Percentiles rank a stretch among this genome's conserved stretches.
phyloP scores from a whole-genome alignment of 495 filamentous ascomycete genomes.

The Hypomontagnella submonticulosa region DNA sequence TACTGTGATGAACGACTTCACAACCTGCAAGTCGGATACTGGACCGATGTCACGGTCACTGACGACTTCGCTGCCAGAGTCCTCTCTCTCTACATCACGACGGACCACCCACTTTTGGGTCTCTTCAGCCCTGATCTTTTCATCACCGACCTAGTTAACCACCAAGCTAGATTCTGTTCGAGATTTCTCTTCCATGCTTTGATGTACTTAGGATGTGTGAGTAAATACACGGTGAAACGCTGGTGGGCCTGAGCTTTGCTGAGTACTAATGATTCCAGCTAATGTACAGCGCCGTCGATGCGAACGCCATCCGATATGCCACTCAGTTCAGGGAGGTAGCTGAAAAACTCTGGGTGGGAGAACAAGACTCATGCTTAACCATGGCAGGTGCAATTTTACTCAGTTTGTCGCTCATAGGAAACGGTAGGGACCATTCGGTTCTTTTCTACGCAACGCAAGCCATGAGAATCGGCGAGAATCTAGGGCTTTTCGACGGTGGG shows the following conservation, averaged over 20 bases:
- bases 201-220: constrained; percentile 43
- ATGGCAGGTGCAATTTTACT: constrained; percentile 40
- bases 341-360: constrained; percentile 21
- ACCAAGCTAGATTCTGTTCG: constrained; percentile 34
- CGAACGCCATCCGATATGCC: constrained; percentile 25
- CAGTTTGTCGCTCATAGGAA: constrained; percentile 36
- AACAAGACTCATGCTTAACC: constrained; percentile 28
- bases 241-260: not conserved
- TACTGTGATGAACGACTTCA: constrained; percentile 44
- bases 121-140: constrained; percentile 39
- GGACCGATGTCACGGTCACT: constrained; percentile 32
- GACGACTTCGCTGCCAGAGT: constrained; percentile 35
- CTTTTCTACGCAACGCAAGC: constrained; percentile 36
- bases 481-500: constrained; percentile 32
- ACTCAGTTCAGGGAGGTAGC: constrained; percentile 30
- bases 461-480: constrained; percentile 29
- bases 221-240: not conserved
- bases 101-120: constrained; percentile 43
- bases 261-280: constrained; percentile 26
- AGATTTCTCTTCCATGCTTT: constrained; percentile 41
- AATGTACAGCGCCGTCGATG: constrained; percentile 42
- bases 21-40: constrained; percentile 29
- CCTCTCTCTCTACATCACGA: constrained; percentile 45
- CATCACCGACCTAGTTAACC: constrained; percentile 37
- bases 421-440: constrained; percentile 32